Base-by-base conservation (phyloP, 306 rosid genomes). In the Cajanus cajan region DNA sequence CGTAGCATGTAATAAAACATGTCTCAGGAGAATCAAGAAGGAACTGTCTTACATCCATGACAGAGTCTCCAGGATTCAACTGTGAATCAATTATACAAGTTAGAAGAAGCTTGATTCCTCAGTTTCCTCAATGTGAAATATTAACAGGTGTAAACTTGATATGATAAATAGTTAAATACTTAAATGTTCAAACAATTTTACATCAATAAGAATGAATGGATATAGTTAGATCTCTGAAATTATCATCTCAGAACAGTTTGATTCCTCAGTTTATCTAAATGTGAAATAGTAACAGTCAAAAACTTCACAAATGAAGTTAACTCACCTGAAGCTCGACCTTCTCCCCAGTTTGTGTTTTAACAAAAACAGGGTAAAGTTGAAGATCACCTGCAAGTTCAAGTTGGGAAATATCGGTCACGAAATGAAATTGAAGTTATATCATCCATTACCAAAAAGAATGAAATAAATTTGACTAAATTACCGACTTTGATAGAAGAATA, bases 21-120 rank as follows among this genome's bases (percentile, higher is more conserved):
- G 98, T 89, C 88, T 96, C 99, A 0, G 98, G 96, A 66, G 99
- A 98, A 91, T 96, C 99, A 78, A 96, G 98, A 81, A 96, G 94
- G 82, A 96, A 91, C 59, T 96, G 99, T 69, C 98, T 86, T 47
- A 96, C 89, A 85, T 96, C 99, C 96, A 93, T 90, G 34, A 96
- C 98, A 81, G 99, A 93, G 73, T 96, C 98, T 80, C 97, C 98
- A 2, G 99, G 99, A 80, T 90, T 96, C 87, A 96, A 88, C 99
- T 96, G 92, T 73, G 69, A 61, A 78, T 58, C 63, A 74, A 83
- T 74, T 54, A 15, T 66, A 84, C 43, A 73, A 63, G 65, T 85
- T 50, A 74, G 83, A 67, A 58, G 25, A 65, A 25, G 10, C 39
- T 25, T 25, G 9, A 61, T 61, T 31, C 39, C 21, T 59, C 67